phyloP scores from a whole-genome alignment of 805 yeast species.

The Candida boleticola region DNA sequence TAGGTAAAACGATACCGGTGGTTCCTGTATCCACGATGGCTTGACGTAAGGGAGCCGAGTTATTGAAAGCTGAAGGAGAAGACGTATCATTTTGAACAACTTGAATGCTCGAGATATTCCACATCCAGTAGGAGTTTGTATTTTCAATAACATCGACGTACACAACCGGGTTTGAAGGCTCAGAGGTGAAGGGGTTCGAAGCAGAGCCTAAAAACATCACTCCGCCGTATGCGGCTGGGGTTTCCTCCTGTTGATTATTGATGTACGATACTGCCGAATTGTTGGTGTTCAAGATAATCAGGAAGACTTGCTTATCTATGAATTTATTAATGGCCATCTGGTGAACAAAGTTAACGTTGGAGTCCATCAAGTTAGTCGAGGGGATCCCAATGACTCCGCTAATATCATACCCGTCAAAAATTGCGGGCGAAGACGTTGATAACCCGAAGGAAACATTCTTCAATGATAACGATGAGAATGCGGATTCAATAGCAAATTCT shows the following conservation, averaged over 20 bases:
- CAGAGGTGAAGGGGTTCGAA: conserved; percentile 13
- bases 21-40: conserved; percentile 68
- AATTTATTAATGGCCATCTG: conserved; percentile 32
- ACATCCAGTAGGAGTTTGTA: conserved; percentile 50
- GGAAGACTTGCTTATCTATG: conserved; percentile 41
- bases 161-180: conserved; percentile 33
- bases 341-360: conserved; percentile 39
- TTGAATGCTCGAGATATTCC: conserved; percentile 39
- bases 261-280: conserved; percentile 1
- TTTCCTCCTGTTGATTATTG: conserved; percentile 15
- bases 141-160: conserved; percentile 36
- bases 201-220: conserved; percentile 22
- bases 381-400: conserved; percentile 65
- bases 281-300: conserved; percentile 33
- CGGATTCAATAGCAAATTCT: conserved; percentile 33
- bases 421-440: conserved; percentile 50
- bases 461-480: conserved; percentile 17
- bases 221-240: conserved; percentile 30
- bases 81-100: conserved; percentile 24
- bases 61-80: conserved; percentile 10
- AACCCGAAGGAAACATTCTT: conserved; percentile 50
- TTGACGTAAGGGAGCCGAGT: conserved; percentile 24
- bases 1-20: conserved; percentile 56
- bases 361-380: conserved; percentile 26
- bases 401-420: conserved; percentile 50